Base-by-base conservation (phyloP, 2,329 filamentous ascomycete species). In the Aspergillus piperis region DNA sequence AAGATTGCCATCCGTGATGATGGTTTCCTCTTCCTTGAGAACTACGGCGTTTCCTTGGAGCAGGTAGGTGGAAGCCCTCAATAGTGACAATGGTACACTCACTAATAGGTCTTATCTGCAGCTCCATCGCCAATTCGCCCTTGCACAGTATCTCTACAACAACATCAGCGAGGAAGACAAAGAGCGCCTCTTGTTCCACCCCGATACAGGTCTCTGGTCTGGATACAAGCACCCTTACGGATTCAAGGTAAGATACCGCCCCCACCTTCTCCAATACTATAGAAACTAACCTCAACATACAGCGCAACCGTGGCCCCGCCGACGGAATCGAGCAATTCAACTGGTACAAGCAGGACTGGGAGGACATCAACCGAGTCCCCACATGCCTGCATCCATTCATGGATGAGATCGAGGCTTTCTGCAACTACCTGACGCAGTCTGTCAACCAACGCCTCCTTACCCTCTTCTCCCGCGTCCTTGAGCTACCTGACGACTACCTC, bases 291-390 rank as follows among this genome's bases (percentile, higher is more conserved):
- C 5, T 5, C 10, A 2, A 7, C 0, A n/a, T 25, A 39, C 56
- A 80, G 76, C 78, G 80, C 49, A 69, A 78, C 41, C 75, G 73
- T 2, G 80, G 78, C 1, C 66, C 73, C 11, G 67, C 75, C 15
- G 82, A 83, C 64, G 81, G 81, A 3, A 83, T 83, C 57, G 82
- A 84, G 63, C 82, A 84, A 61, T 84, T 83, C 70, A 84, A 84
- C 70, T 83, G 78, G 77, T 84, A 83, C 71, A 77, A 74, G 23
- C 68, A 68, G 1, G 80, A 83, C 50, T 83, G 78, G 76, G 70
- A 78, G 60, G 71, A 79, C 59, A 63, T 71, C 21, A 67, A 75
- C 51, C 70, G 78, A 7, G 71, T 77, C 0, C 82, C 82, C 1
- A 74, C 62, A n/a, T 83, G 81, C 53, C 68, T 82, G 1, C 74